Percentiles rank a stretch among this genome's conserved stretches.
These are phyloP conservation scores for Eurotiales sp. DNA, from an alignment of 2,329 filamentous ascomycete genomes.

Conservation along the genomic window DNA sequence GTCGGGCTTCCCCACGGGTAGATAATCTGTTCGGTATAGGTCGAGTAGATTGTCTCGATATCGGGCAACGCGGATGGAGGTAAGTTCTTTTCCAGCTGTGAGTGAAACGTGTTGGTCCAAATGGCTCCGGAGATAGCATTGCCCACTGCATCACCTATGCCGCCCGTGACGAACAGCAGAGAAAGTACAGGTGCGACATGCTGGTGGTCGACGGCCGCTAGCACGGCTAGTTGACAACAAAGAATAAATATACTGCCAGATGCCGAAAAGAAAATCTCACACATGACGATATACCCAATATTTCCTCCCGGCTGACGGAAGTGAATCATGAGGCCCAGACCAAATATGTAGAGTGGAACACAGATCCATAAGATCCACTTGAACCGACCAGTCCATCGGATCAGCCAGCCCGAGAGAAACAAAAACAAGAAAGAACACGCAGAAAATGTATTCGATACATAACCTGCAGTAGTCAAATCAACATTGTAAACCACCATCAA, in stretches of 20 bases:
- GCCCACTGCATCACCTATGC: slow-evolving; percentile 33
- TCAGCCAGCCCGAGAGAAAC: slow-evolving; percentile 49
- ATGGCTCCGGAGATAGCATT: slow-evolving; percentile 28
- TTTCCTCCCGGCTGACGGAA: slow-evolving; percentile 46
- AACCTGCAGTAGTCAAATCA: slow-evolving; percentile 29
- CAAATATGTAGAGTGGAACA: slow-evolving; percentile 48
- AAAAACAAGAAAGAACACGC: slow-evolving; percentile 53
- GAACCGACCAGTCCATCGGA: slow-evolving; percentile 48
- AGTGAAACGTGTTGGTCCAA: slow-evolving; percentile 46
- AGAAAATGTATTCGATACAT: slow-evolving; percentile 48
- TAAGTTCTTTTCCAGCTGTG: slow-evolving; percentile 40
- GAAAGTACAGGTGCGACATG: slow-evolving; percentile 52
- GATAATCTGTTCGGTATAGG: slow-evolving; percentile 14
- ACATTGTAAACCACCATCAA: slow-evolving; percentile 34
- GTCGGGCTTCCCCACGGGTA: slow-evolving; percentile 37
- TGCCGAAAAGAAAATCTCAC: slow-evolving; percentile 53
- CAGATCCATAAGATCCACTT: slow-evolving; percentile 49
- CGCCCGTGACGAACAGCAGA: slow-evolving; percentile 31
- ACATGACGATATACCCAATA: slow-evolving; percentile 52
- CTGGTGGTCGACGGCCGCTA: slow-evolving; percentile 50
- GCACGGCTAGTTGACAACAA: slow-evolving; percentile 50
- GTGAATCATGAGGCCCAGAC: slow-evolving; percentile 50
- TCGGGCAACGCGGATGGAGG: slow-evolving; percentile 26
- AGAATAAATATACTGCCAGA: slow-evolving; percentile 50
- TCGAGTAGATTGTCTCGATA: slow-evolving; percentile 15